Conservation (phyloP, 306 rosid genomes). For the Herpetospermum pedunculosum region DNA sequence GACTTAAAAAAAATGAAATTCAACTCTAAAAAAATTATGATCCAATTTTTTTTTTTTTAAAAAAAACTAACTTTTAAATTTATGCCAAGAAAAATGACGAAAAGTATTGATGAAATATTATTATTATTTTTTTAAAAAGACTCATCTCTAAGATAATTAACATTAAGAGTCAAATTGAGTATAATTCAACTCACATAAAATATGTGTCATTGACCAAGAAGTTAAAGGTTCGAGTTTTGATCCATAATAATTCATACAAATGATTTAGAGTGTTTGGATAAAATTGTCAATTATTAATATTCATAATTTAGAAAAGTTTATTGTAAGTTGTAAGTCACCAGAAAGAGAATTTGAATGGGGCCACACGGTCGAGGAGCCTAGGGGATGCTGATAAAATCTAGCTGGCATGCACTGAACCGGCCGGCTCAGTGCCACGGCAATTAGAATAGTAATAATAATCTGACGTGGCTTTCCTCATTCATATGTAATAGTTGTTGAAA, state of each 20-base stretch:
- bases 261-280: background rate
- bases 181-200: too few relatives aligned
- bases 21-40: too few relatives aligned
- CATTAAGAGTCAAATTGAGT: too few relatives aligned
- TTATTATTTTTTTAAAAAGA: too few relatives aligned
- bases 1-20: too few relatives aligned
- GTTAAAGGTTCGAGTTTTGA: too few relatives aligned
- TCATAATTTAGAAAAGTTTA: background rate
- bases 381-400: background rate
- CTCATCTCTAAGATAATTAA: too few relatives aligned
- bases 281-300: background rate
- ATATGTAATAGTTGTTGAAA: background rate
- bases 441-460: background rate
- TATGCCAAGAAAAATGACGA: too few relatives aligned
- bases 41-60: too few relatives aligned
- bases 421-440: background rate
- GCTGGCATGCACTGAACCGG: background rate
- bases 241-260: background rate
- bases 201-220: too few relatives aligned
- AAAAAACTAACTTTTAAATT: too few relatives aligned
- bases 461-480: background rate
- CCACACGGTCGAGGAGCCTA: background rate
- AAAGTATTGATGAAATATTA: too few relatives aligned
- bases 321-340: background rate
- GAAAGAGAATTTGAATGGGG: background rate